phyloP scores from a whole-genome alignment of 2,329 filamentous ascomycete species.

The Stachybotrys chartarum region DNA sequence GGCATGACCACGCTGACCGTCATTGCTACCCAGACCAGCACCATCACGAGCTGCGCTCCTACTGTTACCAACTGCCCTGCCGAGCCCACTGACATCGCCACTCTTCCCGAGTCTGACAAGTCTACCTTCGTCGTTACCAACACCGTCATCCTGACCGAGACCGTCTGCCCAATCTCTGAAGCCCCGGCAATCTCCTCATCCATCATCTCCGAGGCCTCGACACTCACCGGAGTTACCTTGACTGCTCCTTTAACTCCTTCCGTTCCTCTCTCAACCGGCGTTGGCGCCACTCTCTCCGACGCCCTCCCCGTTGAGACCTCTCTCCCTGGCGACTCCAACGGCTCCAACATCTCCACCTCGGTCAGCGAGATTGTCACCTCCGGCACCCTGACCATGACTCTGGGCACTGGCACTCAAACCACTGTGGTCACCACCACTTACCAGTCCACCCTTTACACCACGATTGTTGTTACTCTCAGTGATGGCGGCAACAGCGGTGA shows the following conservation, averaged over 20 bases:
- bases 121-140: slow-evolving; percentile 27
- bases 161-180: slow-evolving; percentile 38
- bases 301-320: slow-evolving; percentile 1
- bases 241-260: slow-evolving; percentile 11
- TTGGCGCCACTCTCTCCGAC: slow-evolving; percentile 7
- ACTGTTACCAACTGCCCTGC: slow-evolving; percentile 41
- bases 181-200: slow-evolving; percentile 32
- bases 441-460: slow-evolving; percentile 32
- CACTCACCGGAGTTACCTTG: slow-evolving; percentile 27
- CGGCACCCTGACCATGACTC: slow-evolving; percentile 26
- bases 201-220: slow-evolving; percentile 26
- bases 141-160: slow-evolving; percentile 30
- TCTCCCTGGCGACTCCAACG: not conserved
- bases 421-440: slow-evolving; percentile 34
- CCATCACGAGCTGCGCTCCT: slow-evolving; percentile 13
- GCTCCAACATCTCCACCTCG: slow-evolving; percentile 12
- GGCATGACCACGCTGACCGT: slow-evolving; percentile 37
- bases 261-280: slow-evolving; percentile 24
- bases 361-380: slow-evolving; percentile 21
- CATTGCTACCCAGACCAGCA: slow-evolving; percentile 42
- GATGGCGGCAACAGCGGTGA: slow-evolving; percentile 3
- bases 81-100: slow-evolving; percentile 19
- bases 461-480: slow-evolving; percentile 21
- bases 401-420: slow-evolving; percentile 21
- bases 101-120: slow-evolving; percentile 27